Percentiles rank a stretch among this genome's conserved stretches.
Conservation (phyloP, 208 protist species). For the Leishmania turanica region DNA sequence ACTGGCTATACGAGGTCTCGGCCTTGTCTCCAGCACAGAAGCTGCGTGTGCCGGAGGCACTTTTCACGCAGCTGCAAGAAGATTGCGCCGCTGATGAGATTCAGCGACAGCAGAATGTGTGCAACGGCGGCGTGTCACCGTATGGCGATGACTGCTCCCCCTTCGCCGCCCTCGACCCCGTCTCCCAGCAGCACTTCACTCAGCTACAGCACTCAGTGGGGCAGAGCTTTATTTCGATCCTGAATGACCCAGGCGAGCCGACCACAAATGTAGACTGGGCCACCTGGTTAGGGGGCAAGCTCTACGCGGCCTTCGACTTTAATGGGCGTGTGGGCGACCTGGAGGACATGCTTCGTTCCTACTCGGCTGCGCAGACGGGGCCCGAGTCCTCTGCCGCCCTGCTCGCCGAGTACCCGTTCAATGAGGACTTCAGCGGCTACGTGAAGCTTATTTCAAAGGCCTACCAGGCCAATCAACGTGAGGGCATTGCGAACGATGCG, state of each 20-base stretch:
- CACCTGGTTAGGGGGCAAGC: conserved; percentile 67
- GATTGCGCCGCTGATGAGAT: conserved; percentile 38
- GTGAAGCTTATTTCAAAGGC: conserved; percentile 61
- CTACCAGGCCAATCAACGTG: conserved; percentile 70
- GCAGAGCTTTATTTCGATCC: conserved; percentile 90
- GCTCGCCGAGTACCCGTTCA: conserved; percentile 44
- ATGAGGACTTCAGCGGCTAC: conserved; percentile 67
- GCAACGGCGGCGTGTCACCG: conserved; percentile 3
- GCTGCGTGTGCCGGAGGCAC: conserved; percentile 35
- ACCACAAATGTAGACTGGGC: conserved; percentile 48
- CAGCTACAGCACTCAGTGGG: conserved; percentile 74
- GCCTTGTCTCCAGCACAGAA: conserved; percentile 7
- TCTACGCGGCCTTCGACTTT: conserved; percentile 76
- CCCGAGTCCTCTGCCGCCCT: conserved; percentile 46
- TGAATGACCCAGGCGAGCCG: conserved; percentile 75
- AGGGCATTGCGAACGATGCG: conserved; percentile 35
- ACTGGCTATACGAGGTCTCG: conserved; percentile 58
- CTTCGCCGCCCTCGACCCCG: conserved; percentile 61
- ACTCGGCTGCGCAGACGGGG: conserved; percentile 23
- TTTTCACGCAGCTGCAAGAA: conserved; percentile 46
- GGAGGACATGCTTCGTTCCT: conserved; percentile 28
- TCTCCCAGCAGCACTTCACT: conserved; percentile 74
- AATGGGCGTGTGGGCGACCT: conserved; percentile 24
- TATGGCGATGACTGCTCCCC: conserved; percentile 34
- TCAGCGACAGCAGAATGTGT: conserved; percentile 7